Conservation (phyloP, 1,284 basidiomycete genomes). For the Cryptococcus sp. region DNA sequence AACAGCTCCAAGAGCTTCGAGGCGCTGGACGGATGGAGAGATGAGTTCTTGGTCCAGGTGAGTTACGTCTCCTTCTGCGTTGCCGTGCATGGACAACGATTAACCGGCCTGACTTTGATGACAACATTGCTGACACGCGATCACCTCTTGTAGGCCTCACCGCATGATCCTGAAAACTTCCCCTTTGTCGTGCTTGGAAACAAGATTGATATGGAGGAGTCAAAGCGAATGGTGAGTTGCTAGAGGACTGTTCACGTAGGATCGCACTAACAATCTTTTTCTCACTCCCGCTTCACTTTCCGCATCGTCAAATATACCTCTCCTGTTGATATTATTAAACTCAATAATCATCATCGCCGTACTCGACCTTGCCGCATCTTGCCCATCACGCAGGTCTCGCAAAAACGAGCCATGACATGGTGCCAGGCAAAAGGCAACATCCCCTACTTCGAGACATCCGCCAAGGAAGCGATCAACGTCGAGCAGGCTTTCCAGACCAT, state of each 20-base stretch:
- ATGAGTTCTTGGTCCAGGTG: slow-evolving; percentile 88
- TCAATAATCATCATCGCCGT: not conserved
- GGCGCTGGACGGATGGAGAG: slow-evolving; percentile 91
- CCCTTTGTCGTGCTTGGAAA: slow-evolving; percentile 98
- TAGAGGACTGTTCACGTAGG: not conserved
- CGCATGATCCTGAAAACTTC: slow-evolving; percentile 98
- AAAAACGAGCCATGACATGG: slow-evolving; percentile 99
- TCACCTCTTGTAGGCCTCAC: slow-evolving; percentile 69
- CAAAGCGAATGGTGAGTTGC: slow-evolving; percentile 83
- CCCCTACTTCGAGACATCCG: slow-evolving; percentile 99
- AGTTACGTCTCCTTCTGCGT: slow-evolving; percentile 9
- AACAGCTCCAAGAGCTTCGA: slow-evolving; percentile 99
- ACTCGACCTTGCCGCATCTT: not conserved
- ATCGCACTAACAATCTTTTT: slow-evolving; percentile 1
- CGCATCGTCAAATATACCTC: not conserved
- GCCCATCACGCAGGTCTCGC: slow-evolving; percentile 74
- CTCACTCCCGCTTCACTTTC: not conserved
- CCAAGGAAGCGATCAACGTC: slow-evolving; percentile 99
- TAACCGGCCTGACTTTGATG: not conserved
- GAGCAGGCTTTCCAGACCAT: slow-evolving; percentile 99
- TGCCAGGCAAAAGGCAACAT: slow-evolving; percentile 99
- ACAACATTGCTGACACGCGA: not conserved
- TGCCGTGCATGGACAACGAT: not conserved
- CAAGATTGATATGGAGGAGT: slow-evolving; percentile 99
- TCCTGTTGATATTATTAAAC: not conserved